A percentile compares a stretch with the other conserved stretches of the same genome.
These are phyloP conservation scores for Trifolium fragiferum DNA, from an alignment of 306 rosid species.

Conservation along the genomic window DNA sequence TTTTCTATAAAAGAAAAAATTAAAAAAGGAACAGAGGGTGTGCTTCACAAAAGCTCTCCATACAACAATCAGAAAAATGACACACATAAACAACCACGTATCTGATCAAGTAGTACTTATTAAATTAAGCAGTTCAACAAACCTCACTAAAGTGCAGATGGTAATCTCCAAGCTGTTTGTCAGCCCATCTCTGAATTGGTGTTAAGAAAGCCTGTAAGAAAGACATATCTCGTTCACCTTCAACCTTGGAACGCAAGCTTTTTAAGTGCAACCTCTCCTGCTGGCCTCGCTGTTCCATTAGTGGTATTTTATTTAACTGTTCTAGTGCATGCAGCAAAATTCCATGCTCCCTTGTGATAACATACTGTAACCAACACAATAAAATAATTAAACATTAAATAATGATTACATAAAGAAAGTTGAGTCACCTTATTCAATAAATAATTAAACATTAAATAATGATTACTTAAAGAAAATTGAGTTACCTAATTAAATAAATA, in stretches of 20 bases:
- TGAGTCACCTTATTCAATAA: constrained; percentile 3
- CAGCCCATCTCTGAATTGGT: constrained; percentile 87
- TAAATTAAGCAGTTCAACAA: constrained; percentile 43
- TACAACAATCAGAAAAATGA: constrained; percentile 22
- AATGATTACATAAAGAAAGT: constrained; percentile 7
- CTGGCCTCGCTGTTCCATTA: constrained; percentile 93
- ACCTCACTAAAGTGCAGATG: constrained; percentile 91
- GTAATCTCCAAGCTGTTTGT: constrained; percentile 94
- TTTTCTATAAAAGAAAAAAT: not conserved
- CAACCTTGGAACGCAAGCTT: constrained; percentile 74
- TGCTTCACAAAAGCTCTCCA: constrained; percentile 29
- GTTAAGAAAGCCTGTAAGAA: constrained; percentile 84
- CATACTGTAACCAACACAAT: constrained; percentile 62
- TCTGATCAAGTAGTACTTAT: constrained; percentile 23
- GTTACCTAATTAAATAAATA: not conserved
- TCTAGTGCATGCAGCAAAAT: constrained; percentile 84
- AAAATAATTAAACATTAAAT: constrained; percentile 28
- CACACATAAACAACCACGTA: constrained; percentile 36
- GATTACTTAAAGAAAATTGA: not conserved
- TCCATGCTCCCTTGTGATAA: constrained; percentile 85
- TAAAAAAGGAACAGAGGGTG: not conserved
- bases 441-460: constrained; percentile 25
- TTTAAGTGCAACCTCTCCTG: constrained; percentile 90
- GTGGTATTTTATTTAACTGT: constrained; percentile 88
- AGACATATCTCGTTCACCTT: constrained; percentile 68